Percentiles rank a stretch among this genome's conserved stretches.
These are phyloP conservation scores for Ceratocystis eucalypticola DNA, from an alignment of 2,329 filamentous ascomycete genomes.

Conservation along the genomic window DNA sequence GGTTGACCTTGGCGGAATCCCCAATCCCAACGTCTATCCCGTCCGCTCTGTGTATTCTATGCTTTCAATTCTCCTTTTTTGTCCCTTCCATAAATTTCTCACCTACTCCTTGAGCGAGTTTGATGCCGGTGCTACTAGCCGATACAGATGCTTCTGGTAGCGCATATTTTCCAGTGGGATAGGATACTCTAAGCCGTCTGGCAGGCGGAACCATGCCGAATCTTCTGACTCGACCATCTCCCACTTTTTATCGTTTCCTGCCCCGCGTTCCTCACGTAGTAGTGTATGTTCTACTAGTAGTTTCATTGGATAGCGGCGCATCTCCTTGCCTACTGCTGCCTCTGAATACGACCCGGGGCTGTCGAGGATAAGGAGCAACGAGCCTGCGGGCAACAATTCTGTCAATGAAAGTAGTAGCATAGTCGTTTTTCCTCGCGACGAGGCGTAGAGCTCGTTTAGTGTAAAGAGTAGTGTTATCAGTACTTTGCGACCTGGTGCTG, in stretches of 20 bases:
- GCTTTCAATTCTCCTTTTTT: background rate
- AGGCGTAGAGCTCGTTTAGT: slow-evolving; percentile 82
- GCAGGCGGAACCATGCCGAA: slow-evolving; percentile 71
- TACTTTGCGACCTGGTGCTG: slow-evolving; percentile 25
- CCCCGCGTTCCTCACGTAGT: slow-evolving; percentile 13
- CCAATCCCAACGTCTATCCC: background rate
- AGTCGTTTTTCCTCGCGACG: slow-evolving; percentile 59
- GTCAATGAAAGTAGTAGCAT: slow-evolving; percentile 59
- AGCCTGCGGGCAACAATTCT: slow-evolving; percentile 39
- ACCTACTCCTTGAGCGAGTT: background rate
- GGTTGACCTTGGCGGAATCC: background rate
- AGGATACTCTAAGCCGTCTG: slow-evolving; percentile 56
- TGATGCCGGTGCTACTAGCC: slow-evolving; percentile 20
- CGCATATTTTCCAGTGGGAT: slow-evolving; percentile 89
- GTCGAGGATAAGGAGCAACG: slow-evolving; percentile 73
- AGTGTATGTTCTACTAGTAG: slow-evolving; percentile 81
- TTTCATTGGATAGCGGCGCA: slow-evolving; percentile 74
- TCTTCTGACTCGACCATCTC: slow-evolving; percentile 62
- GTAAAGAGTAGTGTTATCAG: slow-evolving; percentile 85
- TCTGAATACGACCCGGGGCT: slow-evolving; percentile 90
- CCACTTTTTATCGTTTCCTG: slow-evolving; percentile 40
- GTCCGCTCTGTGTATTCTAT: background rate
- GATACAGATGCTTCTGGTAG: slow-evolving; percentile 80
- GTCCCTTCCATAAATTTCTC: background rate
- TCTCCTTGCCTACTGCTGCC: slow-evolving; percentile 50